These are phyloP conservation scores for Ceratobasidium sp. DNA, from an alignment of 1,284 basidiomycete genomes.

Conservation along the genomic window DNA sequence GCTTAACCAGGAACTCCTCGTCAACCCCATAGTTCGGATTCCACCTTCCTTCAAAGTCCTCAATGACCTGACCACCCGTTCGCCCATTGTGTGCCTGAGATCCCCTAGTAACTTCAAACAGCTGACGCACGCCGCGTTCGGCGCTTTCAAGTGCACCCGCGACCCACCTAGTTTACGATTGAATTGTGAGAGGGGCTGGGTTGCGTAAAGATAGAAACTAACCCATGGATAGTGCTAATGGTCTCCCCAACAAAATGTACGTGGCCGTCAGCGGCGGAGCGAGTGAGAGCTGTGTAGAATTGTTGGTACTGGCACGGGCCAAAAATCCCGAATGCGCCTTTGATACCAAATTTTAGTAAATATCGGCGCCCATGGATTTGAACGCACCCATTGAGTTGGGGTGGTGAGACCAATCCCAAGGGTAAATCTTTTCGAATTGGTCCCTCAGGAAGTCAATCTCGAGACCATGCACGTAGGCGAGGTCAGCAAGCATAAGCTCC, in stretches of 20 bases:
- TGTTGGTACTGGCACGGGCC: conserved; percentile 5
- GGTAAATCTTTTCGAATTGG: conserved; percentile 11
- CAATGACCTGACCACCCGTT: too few relatives aligned
- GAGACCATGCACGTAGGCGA: conserved; percentile 2
- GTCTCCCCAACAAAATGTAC: conserved; percentile 14
- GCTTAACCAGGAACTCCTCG: too few relatives aligned
- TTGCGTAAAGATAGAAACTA: neutral
- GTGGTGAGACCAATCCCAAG: conserved; percentile 17
- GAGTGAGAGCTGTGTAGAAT: neutral
- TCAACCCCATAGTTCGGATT: too few relatives aligned
- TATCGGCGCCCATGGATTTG: neutral
- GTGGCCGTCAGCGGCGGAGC: neutral
- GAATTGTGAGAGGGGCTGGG: too few relatives aligned
- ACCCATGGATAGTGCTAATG: conserved; percentile 5
- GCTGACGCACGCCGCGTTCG: neutral
- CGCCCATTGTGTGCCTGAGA: too few relatives aligned
- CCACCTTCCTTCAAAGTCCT: too few relatives aligned
- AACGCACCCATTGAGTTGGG: conserved; percentile 3
- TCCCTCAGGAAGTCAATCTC: neutral
- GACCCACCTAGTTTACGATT: neutral
- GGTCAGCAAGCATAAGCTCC: neutral
- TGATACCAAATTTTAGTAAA: too few relatives aligned
- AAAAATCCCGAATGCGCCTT: conserved; percentile 14
- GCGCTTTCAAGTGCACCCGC: conserved; percentile 18
- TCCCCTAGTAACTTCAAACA: too few relatives aligned